Conservation (phyloP, 352 stramenopile genomes). For the Globisporangium yorkense region DNA sequence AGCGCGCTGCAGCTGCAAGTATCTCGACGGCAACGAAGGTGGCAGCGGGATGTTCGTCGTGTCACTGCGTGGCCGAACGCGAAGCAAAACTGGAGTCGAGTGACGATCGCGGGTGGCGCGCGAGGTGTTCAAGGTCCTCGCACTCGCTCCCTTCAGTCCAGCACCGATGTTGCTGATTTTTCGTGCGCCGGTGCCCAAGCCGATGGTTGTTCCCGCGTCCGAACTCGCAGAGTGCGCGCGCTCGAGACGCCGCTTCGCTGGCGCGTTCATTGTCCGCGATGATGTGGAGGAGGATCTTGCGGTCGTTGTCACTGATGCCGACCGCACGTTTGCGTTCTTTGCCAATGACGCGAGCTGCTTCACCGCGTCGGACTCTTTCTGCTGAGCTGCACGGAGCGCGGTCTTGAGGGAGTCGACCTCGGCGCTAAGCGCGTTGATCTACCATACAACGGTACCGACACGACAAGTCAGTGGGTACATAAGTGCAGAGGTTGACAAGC, state of each 20-base stretch:
- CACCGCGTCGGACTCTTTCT: conserved; percentile 43
- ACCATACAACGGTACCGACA: not conserved
- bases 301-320: not conserved
- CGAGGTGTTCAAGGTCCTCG: not conserved
- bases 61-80: conserved; percentile 19
- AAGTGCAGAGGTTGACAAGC: no score
- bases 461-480: not conserved
- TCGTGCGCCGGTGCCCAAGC: not conserved
- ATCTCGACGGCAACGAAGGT: conserved; percentile 4
- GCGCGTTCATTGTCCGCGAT: not conserved
- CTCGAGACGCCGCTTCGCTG: conserved; percentile 8
- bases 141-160: not conserved
- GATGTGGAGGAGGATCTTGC: not conserved
- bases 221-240: not conserved
- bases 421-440: conserved; percentile 46
- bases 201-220: not conserved
- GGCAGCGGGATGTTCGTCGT: conserved; percentile 37
- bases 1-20: conserved; percentile 4
- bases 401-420: conserved; percentile 42
- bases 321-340: conserved; percentile 13
- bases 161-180: conserved; percentile 4
- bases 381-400: conserved; percentile 16
- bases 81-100: not conserved
- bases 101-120: not conserved
- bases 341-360: conserved; percentile 26